phyloP scores from a whole-genome alignment of 1,139 yeast genomes.

The Geotrichum europaeum region DNA sequence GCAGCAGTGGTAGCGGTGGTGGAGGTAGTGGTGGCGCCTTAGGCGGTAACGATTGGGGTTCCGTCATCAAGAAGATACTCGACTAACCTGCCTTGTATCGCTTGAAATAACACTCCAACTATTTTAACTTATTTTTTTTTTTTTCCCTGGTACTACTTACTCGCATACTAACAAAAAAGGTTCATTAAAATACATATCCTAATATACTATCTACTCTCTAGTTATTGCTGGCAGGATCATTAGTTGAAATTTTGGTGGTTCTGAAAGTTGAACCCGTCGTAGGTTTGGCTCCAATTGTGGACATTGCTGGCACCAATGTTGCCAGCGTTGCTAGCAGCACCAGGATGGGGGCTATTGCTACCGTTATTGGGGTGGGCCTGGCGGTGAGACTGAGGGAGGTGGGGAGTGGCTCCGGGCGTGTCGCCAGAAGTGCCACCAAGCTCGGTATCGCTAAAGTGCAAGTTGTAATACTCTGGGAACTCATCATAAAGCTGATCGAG shows the following conservation, averaged over 20 bases:
- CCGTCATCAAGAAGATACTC: constrained; percentile 32
- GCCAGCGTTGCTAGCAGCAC: background rate
- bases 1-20: background rate
- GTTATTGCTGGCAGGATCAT: background rate
- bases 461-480: background rate
- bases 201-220: background rate
- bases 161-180: background rate
- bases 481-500: background rate
- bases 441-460: background rate
- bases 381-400: background rate
- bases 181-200: background rate
- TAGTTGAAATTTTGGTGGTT: background rate
- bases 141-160: background rate
- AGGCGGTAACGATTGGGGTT: constrained; percentile 29
- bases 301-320: background rate
- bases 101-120: background rate
- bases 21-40: background rate
- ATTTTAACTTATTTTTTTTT: background rate
- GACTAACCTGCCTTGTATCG: constrained; percentile 13
- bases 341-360: background rate
- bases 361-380: background rate
- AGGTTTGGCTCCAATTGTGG: background rate
- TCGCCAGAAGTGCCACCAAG: background rate
- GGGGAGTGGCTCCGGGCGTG: background rate
- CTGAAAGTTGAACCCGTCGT: background rate